Evolutionary conservation across 2,329 filamentous ascomycete genomes (phyloP).

Genomic region (Colletotrichum paranaense): DNA sequence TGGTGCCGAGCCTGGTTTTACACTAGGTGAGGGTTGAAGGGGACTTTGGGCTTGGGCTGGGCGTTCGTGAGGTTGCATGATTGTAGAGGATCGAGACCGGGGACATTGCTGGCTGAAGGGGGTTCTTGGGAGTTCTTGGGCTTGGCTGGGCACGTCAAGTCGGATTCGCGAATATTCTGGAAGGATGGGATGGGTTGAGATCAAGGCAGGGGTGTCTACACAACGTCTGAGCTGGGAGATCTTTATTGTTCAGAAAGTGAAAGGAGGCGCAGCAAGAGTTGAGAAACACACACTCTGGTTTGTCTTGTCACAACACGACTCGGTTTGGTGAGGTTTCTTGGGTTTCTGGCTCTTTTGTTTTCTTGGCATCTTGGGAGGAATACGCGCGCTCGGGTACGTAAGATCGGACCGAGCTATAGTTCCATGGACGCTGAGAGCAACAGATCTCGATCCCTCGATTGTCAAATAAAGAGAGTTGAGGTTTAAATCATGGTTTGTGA

Average conservation of each 20-base stretch:
- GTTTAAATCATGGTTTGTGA: background rate
- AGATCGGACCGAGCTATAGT: background rate
- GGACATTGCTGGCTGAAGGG: background rate
- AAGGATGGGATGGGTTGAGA: background rate
- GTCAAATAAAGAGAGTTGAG: background rate
- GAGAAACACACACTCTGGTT: background rate
- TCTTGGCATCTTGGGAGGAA: background rate
- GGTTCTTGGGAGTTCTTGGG: background rate
- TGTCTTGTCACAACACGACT: background rate
- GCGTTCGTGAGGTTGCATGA: background rate
- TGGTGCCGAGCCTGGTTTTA: background rate
- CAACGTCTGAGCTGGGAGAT: background rate
- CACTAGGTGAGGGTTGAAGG: background rate
- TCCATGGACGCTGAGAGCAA: background rate
- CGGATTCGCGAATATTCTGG: conserved; percentile 3
- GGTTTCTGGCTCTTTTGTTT: background rate
- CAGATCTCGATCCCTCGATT: background rate
- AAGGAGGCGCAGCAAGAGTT: background rate
- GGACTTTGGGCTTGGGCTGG: background rate
- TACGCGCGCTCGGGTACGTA: background rate
- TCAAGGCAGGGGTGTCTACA: background rate
- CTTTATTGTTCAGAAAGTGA: background rate
- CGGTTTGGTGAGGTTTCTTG: too few species aligned
- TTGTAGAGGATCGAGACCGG: background rate
- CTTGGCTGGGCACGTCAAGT: background rate